Base-by-base conservation (phyloP, 129 eudicot species). In the Saussurea involucrata region DNA sequence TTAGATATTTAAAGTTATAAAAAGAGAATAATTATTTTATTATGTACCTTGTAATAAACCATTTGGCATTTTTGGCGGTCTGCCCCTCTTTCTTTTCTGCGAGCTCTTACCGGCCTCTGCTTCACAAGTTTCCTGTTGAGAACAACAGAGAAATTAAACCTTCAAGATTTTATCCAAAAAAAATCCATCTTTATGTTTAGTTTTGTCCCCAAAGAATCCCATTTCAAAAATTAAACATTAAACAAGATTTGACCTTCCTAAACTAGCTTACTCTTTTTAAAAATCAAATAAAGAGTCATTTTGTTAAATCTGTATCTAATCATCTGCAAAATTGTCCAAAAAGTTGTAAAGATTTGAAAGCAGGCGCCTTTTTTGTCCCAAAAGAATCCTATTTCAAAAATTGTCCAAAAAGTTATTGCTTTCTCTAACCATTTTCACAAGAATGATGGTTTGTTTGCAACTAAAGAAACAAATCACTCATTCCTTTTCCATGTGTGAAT, bases 21-120 rank as follows among this genome's bases (percentile, higher is more conserved):
- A 42, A 18, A 18, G 57, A 31, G 1, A 18, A 21, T 46, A 6
- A 12, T 29, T 12, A 25, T 61, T 15, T 6, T 34, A 9, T 40
- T 46, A 3, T 21, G 32, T 42, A 78, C 68, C 61, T 69, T 58
- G 20, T 6, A 27, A 42, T 24, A 27, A 27, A 72, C 74, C 69
- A 21, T 44, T 80, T 53, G 44, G 61, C 53, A 7, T 18, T 12
- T 24, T 65, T 32, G 22, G 17, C 8, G 31, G 64, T 36, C 75
- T 53, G 29, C 75, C 75, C 61, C 69, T 80, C 69, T 66, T 80
- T 68, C 70, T 80, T 25, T 27, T 80, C n/a, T 1, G 49, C 2
- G 12, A 32, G 73, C 49, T 73, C 68, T 55, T 44, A 60, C n/a
- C 55, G 33, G 29, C 28, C 4, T 32, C 15, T 4, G 70, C n/a